These are phyloP conservation scores for Blastobotrys americana DNA, from an alignment of 805 yeast genomes.

Conservation along the genomic window DNA sequence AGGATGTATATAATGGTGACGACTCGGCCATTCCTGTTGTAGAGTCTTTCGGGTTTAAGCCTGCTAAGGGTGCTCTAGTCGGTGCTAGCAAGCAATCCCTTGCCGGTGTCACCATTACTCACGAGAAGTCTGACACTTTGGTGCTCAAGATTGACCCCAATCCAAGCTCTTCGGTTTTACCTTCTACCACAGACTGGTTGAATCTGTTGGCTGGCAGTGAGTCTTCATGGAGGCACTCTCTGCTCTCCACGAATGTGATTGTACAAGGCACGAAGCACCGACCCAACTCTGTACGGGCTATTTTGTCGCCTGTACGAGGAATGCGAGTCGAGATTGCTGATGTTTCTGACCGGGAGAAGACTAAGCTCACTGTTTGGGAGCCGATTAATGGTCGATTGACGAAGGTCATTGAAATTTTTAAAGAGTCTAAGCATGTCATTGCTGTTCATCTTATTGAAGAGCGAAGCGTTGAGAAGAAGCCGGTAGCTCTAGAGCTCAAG, in stretches of 20 bases:
- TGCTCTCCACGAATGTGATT: constrained; percentile 67
- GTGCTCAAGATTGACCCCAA: constrained; percentile 36
- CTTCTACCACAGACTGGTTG: constrained; percentile 57
- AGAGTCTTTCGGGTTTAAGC: constrained; percentile 77
- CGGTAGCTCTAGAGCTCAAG: constrained; percentile 69
- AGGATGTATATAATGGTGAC: constrained; percentile 66
- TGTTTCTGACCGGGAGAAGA: constrained; percentile 45
- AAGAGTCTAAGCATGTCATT: constrained; percentile 47
- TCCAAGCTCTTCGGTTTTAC: constrained; percentile 28
- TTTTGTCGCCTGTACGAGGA: constrained; percentile 67
- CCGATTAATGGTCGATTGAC: constrained; percentile 50
- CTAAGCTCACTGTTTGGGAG: constrained; percentile 61
- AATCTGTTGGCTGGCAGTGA: constrained; percentile 69
- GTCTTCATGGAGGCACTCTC: constrained; percentile 86
- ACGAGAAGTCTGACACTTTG: constrained; percentile 23
- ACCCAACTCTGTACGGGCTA: constrained; percentile 69
- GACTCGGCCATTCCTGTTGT: constrained; percentile 71
- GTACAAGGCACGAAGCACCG: constrained; percentile 81
- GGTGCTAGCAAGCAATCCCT: constrained; percentile 14
- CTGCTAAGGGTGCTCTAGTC: constrained; percentile 32
- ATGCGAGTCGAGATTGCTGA: constrained; percentile 55
- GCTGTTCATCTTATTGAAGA: constrained; percentile 73
- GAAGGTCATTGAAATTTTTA: constrained; percentile 57
- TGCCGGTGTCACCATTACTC: constrained; percentile 23
- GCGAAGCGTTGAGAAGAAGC: constrained; percentile 70